Evolutionary conservation across 2,329 filamentous ascomycete species (phyloP).

Genomic region (Botrytis sinoallii): DNA sequence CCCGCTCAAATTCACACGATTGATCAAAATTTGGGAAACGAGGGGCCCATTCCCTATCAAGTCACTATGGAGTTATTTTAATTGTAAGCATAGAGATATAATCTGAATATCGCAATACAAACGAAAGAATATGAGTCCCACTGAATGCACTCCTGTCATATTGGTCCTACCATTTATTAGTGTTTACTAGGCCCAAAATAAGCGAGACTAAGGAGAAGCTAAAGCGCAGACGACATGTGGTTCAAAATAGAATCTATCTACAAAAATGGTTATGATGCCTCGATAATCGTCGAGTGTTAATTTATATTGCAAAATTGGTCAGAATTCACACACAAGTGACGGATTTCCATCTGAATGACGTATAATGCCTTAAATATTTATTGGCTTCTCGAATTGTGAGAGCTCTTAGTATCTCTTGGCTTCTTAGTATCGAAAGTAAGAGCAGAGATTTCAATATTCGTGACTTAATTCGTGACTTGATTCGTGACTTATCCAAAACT

Average conservation of each 20-base stretch:
- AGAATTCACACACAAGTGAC: not conserved
- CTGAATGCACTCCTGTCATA: not conserved
- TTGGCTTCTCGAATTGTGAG: not conserved
- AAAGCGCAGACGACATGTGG: not conserved
- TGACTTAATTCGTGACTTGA: not conserved
- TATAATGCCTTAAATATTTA: not conserved
- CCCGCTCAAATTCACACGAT: not conserved
- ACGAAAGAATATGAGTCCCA: not conserved
- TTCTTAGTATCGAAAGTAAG: not conserved
- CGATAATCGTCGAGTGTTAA: not conserved
- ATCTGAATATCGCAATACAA: not conserved
- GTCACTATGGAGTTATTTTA: not conserved
- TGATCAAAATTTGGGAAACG: not conserved
- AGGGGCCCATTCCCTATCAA: not conserved
- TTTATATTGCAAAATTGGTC: not conserved
- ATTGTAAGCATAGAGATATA: not conserved
- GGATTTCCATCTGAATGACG: not conserved
- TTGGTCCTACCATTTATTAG: not conserved
- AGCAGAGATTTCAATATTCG: not conserved
- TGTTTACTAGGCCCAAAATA: not conserved
- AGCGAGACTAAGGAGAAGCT: not conserved
- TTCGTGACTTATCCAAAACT: not conserved
- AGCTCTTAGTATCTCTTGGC: rapidly evolving
- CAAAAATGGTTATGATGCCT: not conserved
- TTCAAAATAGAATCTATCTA: not conserved